Evolutionary conservation across 1,139 yeast genomes (phyloP).

Genomic region (Taphrina wiesneri): DNA sequence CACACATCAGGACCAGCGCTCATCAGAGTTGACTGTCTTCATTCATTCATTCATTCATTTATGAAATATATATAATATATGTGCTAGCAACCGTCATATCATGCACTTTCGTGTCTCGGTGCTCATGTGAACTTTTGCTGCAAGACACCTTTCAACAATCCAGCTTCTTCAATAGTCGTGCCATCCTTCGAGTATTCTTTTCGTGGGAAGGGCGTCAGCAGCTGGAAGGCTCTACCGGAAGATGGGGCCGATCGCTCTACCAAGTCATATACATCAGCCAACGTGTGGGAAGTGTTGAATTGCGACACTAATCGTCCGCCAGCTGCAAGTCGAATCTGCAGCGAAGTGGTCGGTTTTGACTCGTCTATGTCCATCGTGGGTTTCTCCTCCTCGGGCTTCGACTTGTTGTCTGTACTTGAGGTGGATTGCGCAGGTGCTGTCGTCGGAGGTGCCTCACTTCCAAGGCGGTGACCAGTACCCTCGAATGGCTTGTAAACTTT

Average conservation of each 20-base stretch:
- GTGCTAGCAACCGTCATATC: background rate
- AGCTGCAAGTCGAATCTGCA: conserved; percentile 82
- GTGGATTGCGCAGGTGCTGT: conserved; percentile 40
- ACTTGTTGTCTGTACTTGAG: conserved; percentile 38
- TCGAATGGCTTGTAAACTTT: conserved; percentile 67
- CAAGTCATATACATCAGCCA: conserved; percentile 68
- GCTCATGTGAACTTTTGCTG: conserved; percentile 68
- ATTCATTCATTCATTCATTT: too few species aligned
- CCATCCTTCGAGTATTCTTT: conserved; percentile 64
- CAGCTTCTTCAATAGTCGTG: conserved; percentile 68
- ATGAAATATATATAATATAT: background rate
- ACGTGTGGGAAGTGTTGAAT: conserved; percentile 66
- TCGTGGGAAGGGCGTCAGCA: conserved; percentile 84
- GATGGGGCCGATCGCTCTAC: conserved; percentile 49
- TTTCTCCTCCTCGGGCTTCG: background rate
- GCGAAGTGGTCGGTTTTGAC: conserved; percentile 48
- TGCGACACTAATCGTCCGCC: conserved; percentile 70
- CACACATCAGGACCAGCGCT: too few species aligned
- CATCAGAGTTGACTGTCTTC: too few species aligned
- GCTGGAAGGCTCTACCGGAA: conserved; percentile 54
- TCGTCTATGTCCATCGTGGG: conserved; percentile 36
- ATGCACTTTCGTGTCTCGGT: background rate
- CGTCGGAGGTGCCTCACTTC: conserved; percentile 45
- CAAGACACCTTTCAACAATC: conserved; percentile 78
- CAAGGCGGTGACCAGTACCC: conserved; percentile 86